These are phyloP conservation scores for Lichtheimia ramosa DNA, from an alignment of 371 early-diverging fungal species.

Conservation along the genomic window DNA sequence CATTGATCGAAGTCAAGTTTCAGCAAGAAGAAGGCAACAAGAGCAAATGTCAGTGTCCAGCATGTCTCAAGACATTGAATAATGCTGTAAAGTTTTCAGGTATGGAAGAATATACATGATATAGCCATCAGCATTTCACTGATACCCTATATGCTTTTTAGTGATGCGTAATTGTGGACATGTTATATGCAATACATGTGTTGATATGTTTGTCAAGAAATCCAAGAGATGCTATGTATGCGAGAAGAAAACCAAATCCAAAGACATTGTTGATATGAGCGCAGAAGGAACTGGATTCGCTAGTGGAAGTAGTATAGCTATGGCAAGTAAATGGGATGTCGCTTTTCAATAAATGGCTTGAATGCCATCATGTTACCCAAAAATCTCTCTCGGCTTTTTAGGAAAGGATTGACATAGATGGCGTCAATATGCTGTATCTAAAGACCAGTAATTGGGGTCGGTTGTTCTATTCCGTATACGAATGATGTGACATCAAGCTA, in stretches of 20 bases:
- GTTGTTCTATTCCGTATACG: too few species aligned
- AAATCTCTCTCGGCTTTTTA: too few species aligned
- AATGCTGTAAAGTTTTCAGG: constrained; percentile 75
- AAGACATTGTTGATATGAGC: constrained; percentile 74
- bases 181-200: constrained; percentile 80
- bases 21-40: constrained; percentile 41
- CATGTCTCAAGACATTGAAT: constrained; percentile 79
- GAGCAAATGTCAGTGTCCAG: constrained; percentile 68
- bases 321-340: constrained; percentile 71
- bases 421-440: too few species aligned
- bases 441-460: too few species aligned
- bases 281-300: constrained; percentile 90
- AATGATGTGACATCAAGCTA: too few species aligned
- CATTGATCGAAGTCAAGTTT: constrained; percentile 75
- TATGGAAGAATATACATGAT: constrained; percentile 23
- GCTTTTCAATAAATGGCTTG: constrained; percentile 67
- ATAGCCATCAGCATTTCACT: not conserved
- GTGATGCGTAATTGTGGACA: constrained; percentile 87
- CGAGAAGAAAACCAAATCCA: constrained; percentile 65
- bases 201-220: constrained; percentile 74
- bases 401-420: too few species aligned
- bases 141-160: constrained; percentile 19
- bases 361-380: not conserved
- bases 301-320: constrained; percentile 75
- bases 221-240: constrained; percentile 83